Conservation (phyloP, 495 filamentous ascomycete species). For the Viridothelium virens region DNA sequence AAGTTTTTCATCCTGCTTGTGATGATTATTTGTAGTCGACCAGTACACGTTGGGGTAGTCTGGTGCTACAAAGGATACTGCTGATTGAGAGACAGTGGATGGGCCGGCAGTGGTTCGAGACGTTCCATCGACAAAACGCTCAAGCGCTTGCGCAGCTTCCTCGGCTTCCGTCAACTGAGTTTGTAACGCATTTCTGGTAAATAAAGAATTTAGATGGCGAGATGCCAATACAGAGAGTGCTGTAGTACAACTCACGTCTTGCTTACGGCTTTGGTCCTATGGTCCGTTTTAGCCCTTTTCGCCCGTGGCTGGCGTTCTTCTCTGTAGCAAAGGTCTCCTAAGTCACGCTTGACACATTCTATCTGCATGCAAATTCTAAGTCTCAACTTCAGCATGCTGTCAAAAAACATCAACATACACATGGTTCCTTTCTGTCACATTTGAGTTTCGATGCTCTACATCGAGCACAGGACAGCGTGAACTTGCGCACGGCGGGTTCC, state of each 20-base stretch:
- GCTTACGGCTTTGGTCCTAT: neutral
- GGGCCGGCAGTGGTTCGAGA: neutral
- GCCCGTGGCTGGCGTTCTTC: constrained; percentile 29
- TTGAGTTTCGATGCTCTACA: constrained; percentile 31
- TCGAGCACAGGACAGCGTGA: constrained; percentile 29
- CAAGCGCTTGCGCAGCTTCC: constrained; percentile 3
- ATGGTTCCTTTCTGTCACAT: constrained; percentile 31
- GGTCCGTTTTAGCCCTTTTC: constrained; percentile 16
- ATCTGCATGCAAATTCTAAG: constrained; percentile 13
- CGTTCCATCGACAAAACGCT: neutral
- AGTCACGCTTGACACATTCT: constrained; percentile 28
- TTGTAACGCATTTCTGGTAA: neutral
- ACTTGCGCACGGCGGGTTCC: constrained; percentile 12
- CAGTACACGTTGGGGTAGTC: neutral
- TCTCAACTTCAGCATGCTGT: neutral
- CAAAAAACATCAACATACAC: constrained; percentile 25
- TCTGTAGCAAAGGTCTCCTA: constrained; percentile 28
- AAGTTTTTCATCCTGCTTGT: constrained; percentile 1
- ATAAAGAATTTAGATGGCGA: neutral
- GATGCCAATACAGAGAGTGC: neutral
- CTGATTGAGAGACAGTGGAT: neutral
- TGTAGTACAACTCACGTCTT: neutral
- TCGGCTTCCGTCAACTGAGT: neutral
- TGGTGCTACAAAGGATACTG: neutral
- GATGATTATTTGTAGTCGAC: neutral